A percentile compares a stretch with the other conserved stretches of the same genome.
Conservation (phyloP, 495 filamentous ascomycete species). For the Penicillium paradoxum region DNA sequence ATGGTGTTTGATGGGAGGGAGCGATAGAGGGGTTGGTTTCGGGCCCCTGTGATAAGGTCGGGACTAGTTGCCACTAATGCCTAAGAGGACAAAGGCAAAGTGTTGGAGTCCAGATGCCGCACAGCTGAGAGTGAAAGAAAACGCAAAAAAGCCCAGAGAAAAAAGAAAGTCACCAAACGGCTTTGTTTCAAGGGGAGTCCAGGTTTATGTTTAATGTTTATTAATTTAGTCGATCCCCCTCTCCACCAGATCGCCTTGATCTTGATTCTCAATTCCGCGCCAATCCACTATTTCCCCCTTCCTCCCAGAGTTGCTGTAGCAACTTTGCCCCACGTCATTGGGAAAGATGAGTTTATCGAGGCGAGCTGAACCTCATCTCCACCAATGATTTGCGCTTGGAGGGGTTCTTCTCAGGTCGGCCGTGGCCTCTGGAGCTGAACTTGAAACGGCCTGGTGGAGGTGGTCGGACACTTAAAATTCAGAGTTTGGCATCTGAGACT, state of each 20-base stretch:
- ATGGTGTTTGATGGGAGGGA: conserved; percentile 10
- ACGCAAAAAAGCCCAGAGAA: too few species aligned
- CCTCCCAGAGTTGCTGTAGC: conserved; percentile 25
- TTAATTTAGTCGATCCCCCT: conserved; percentile 10
- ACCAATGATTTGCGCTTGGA: not conserved
- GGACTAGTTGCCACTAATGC: not conserved
- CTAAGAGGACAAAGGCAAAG: conserved; percentile 1
- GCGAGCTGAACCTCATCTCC: conserved; percentile 17
- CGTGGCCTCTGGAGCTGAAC: not conserved
- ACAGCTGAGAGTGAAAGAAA: not conserved
- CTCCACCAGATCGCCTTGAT: conserved; percentile 20
- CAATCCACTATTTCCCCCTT: conserved; percentile 13
- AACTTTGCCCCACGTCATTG: conserved; percentile 34
- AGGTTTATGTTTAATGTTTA: conserved; percentile 6
- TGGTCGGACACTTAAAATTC: not conserved
- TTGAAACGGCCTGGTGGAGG: not conserved
- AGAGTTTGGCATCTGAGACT: conserved; percentile 1
- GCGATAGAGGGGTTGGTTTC: conserved; percentile 14
- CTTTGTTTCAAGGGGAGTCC: conserved; percentile 5
- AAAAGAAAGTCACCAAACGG: conserved; percentile 2
- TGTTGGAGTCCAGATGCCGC: not conserved
- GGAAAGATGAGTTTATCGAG: conserved; percentile 12
- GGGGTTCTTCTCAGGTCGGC: not conserved
- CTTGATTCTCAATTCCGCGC: conserved; percentile 13
- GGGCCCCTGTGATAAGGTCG: conserved; percentile 15